Evolutionary conservation across 2,329 filamentous ascomycete genomes (phyloP).

Genomic region (Tolypocladium amazonense): DNA sequence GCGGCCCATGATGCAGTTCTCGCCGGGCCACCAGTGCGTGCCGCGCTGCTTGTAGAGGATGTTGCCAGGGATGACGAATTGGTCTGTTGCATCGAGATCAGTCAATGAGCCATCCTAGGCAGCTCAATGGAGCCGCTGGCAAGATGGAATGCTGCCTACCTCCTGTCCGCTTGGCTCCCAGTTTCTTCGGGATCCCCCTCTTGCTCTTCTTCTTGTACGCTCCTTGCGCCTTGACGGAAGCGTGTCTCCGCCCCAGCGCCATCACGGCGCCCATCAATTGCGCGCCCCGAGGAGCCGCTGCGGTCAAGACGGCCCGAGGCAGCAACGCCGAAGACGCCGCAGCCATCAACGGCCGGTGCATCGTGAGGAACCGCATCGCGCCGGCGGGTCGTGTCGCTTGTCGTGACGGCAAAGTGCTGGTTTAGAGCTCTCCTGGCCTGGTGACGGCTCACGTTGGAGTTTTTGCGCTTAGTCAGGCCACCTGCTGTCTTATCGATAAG

Average conservation of each 20-base stretch:
- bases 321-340: slow-evolving; percentile 22
- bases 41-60: slow-evolving; percentile 97
- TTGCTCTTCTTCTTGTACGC: slow-evolving; percentile 55
- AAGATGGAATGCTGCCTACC: slow-evolving; percentile 39
- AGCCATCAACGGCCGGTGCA: slow-evolving; percentile 35
- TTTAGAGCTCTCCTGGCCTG: background rate
- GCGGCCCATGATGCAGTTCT: slow-evolving; percentile 89
- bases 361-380: slow-evolving; percentile 34
- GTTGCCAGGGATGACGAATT: slow-evolving; percentile 91
- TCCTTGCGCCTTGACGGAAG: slow-evolving; percentile 54
- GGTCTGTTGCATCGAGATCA: slow-evolving; percentile 42
- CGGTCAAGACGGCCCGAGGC: slow-evolving; percentile 9
- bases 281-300: slow-evolving; percentile 9
- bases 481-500: background rate
- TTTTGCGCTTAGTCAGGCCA: slow-evolving; percentile 2
- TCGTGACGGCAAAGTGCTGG: background rate
- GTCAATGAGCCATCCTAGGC: slow-evolving; percentile 4
- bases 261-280: slow-evolving; percentile 26
- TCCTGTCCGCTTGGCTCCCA: slow-evolving; percentile 88
- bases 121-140: background rate
- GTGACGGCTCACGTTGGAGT: background rate
- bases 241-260: slow-evolving; percentile 41
- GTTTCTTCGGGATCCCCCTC: slow-evolving; percentile 61
- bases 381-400: slow-evolving; percentile 16
- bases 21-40: slow-evolving; percentile 87